Evolutionary conservation across 2,329 filamentous ascomycete genomes (phyloP), one percentile per base, ranked within the genome.

Genomic region (Fusarium devonianum): DNA sequence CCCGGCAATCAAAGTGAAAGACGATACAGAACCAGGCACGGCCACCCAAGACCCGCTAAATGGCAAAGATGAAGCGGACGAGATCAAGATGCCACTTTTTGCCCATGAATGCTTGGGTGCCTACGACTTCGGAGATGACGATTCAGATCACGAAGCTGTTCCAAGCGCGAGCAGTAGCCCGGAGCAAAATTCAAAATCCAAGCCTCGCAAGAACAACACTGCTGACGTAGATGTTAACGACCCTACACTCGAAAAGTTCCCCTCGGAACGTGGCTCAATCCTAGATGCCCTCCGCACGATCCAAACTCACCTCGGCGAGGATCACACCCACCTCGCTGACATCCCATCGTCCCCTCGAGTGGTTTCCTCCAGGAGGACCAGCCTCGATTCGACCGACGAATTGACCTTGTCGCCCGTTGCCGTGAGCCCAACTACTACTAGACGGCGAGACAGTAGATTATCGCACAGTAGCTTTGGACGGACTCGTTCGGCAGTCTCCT

Each of bases 181-280:
- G 38, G 44, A 33, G 36, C 61, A 33, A 17, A 48, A 49, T 7
- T 48, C 55, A 9, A 56, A 49, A 21, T 33, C 28, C 17, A 61
- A 51, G 18, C 45, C 59, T 10, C 59, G 58, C 29, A 62, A 59
- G 7, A 49, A 54, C 19, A 56, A 49, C 18, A 26, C 39, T 10
- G 50, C 46, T 10, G 46, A 64, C 8, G 34, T 65, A 18, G 78
- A 80, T 36, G 50, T 75, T 2, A 71, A 75, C 35, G 78, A 81
- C 38, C 78, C 78, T 2, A 78, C 73, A 0, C 64, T 81, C 7
- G 78, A 80, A 52, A 68, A 63, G 13, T 80, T 81, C 53, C 78
- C 78, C 2, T 78, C 73, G 1, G 73, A 74, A 39, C 69, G 71
- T 12, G 67, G 69, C 0, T 75, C 74, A 5, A 77, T 81, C 38